Evolutionary conservation across 1,139 yeast genomes (phyloP), one percentile per base, ranked within the genome.

Genomic region (Geotrichum reessii): DNA sequence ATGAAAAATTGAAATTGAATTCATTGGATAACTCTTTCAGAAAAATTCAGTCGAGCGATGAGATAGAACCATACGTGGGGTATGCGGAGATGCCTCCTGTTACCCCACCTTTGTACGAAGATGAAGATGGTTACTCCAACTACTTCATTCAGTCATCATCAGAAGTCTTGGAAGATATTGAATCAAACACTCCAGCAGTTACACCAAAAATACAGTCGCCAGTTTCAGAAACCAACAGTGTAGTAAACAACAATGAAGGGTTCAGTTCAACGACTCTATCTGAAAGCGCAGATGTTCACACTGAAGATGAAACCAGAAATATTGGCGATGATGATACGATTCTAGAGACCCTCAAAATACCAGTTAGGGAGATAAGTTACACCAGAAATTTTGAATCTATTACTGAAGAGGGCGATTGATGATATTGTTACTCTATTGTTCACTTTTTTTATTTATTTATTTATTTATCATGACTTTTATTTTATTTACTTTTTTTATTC

Each of bases 81-180:
- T 37, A 37, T 12, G 6, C 42, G n/a, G 42, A 37, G 42, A 37
- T 37, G 12, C 42, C 51, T 28, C 47, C 47, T 11, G 17, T 47
- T 14, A 21, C 47, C 24, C 47, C 56, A 11, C 59, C 59, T 17
- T 19, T 57, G 27, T 57, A 57, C 31, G 59, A 57, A 47, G 59
- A 57, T 27, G 59, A 57, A 22, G 59, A 57, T 33, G 59, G 59
- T 14, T 57, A 57, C 19, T 48, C 47, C 1, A 53, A 53, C 44
- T 53, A 42, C 25, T 42, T 52, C 19, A 40, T 52, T 6, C 52
- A 27, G 4, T 33, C 31, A 28, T 21, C 21, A 9, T 17, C 33
- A 7, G 7, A 4, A 25, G 4, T 25, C 12, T 14, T 19, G 8
- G 27, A 28, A 14, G 44, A 49, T 22, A 12, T 11, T 37, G 53